Evolutionary conservation across 2,329 filamentous ascomycete genomes (phyloP), one percentile per base, ranked within the genome.

Genomic region (Iodosphaeria phyllophila): DNA sequence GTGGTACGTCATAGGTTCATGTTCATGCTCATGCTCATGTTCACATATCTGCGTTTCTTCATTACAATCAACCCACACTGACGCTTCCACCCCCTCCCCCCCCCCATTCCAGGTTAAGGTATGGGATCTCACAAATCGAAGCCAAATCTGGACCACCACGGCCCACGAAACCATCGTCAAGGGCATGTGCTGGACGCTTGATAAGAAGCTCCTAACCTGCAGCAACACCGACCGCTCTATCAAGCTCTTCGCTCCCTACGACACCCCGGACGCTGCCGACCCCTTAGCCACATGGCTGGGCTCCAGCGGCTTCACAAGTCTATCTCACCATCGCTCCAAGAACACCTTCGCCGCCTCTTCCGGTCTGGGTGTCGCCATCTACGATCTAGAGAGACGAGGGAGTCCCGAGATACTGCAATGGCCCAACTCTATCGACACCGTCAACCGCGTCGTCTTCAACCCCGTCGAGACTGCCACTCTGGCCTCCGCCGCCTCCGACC

Each of bases 161-260:
- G 86, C 83, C 13, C 91, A 98, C 46, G 79, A 92, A 39, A 92
- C 92, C 38, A 74, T 93, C 22, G 80, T 95, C 37, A 92, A 92
- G 57, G 78, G 77, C 9, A 61, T 93, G 44, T 76, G 74, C 38
- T 98, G 86, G 77, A 92, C 83, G 3, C 64, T 69, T 22, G 80
- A 92, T 38, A 67, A 74, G 42, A 86, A 83, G 44, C 58, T 95
- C 9, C 56, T 95, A 23, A 86, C 80, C 2, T 93, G 84, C 44
- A 83, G 78, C 5, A n/a, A n/a, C n/a, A 74, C 71, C 31, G 89
- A 98, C 50, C 70, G 72, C 36, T 76, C 79, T 4, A 67, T 95
- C 41, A 92, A 95, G 49, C 58, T 98, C 16, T 93, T 78, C 52
- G 83, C 93, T 40, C 84, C 86, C 1, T 91, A 91, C 47, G 72